Conservation (phyloP, 306 rosid species). For the Echinosophora koreensis region DNA sequence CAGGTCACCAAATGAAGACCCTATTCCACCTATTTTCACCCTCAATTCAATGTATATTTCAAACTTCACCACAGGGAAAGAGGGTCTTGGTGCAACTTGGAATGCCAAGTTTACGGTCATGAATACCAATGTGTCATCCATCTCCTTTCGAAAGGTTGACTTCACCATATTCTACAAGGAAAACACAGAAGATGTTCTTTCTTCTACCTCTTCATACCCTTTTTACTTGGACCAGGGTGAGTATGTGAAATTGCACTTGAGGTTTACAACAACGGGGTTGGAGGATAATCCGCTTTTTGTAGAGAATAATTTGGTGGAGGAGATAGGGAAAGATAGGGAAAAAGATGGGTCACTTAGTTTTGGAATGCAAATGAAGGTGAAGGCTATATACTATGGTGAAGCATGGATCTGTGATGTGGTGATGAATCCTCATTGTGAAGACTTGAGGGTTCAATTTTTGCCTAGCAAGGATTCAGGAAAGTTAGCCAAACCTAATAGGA, state of each 20-base stretch:
- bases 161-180: conserved; percentile 51
- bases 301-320: conserved; percentile 49
- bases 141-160: conserved; percentile 47
- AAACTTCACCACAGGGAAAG: conserved; percentile 38
- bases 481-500: conserved; percentile 43
- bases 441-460: conserved; percentile 43
- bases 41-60: conserved; percentile 55
- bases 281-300: conserved; percentile 40
- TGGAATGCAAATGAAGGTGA: conserved; percentile 57
- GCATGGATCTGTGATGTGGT: conserved; percentile 50
- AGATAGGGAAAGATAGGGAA: conserved; percentile 53
- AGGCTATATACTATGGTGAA: conserved; percentile 49
- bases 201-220: conserved; percentile 48
- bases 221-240: conserved; percentile 56
- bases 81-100: conserved; percentile 44
- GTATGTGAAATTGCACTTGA: conserved; percentile 47
- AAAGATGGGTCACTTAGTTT: conserved; percentile 53
- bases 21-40: conserved; percentile 44
- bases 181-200: conserved; percentile 51
- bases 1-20: conserved; percentile 37
- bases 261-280: conserved; percentile 37
- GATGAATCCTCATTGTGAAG: conserved; percentile 58
- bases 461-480: conserved; percentile 32
- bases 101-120: conserved; percentile 50
- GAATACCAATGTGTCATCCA: conserved; percentile 49